Evolutionary conservation across 208 protist species (phyloP), one percentile per base, ranked within the genome.

Genomic region (Trypanosoma rangeli): DNA sequence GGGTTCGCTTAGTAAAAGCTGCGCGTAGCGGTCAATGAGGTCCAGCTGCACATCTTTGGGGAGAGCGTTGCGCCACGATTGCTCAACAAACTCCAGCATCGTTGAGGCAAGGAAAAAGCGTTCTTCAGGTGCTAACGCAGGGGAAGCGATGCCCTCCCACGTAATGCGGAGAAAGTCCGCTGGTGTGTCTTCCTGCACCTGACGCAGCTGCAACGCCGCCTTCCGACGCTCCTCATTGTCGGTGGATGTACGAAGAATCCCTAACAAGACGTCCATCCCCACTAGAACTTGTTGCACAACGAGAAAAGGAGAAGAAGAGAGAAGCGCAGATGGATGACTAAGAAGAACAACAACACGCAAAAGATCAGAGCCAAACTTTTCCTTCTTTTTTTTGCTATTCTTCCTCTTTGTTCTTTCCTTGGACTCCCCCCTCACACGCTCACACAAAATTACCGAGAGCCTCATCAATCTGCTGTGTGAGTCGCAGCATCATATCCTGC

Each of bases 381-480:
- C 10, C 10, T 42, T 10, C 10, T 5, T 15, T 50, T 22, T 53
- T 53, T 10, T 28, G 5, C 2, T 12, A 26, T 53, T 26, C n/a
- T 12, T 20, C 24, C n/a, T 18, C 24, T 8, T 53, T 26, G 12
- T 24, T 24, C n/a, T 26, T 12, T 4, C 5, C 7, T 26, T 53
- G 33, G 2, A 37, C 33, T n/a, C 18, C 46, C 46, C 20, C 16
- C 20, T 53, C 22, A 12, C 49, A 28, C 48, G 4, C 31, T 48
- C 67, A 73, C 3, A 61, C 54, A 56, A 78, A 67, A 56, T 93
- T 93, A 8, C 90, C 90, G 37, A 93, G 59, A 13, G 87, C 87
- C 57, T 90, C 90, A 79, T 95, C 90, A 29, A 95, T 85, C 64
- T 93, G 79, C 52, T 86, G 87, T 0, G 90, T 95, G 37, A 95